These are phyloP conservation scores for Calonectria pteridis DNA, from an alignment of 2,329 filamentous ascomycete species.

Conservation along the genomic window DNA sequence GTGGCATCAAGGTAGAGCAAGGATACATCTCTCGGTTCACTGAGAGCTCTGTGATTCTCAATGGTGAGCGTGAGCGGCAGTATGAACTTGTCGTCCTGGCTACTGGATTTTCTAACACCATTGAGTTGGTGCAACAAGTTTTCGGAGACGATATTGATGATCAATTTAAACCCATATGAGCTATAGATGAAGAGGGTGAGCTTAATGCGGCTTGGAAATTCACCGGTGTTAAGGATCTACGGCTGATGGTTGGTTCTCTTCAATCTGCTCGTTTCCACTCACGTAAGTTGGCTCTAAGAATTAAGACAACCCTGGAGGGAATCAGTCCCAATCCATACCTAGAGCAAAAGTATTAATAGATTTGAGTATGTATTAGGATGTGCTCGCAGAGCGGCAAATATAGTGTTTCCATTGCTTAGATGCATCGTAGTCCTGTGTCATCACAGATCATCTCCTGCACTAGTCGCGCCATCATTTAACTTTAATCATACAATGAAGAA, in stretches of 20 bases:
- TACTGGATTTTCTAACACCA: neutral
- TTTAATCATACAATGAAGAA: too few species aligned
- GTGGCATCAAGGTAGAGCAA: neutral
- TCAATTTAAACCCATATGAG: neutral
- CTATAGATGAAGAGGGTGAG: neutral
- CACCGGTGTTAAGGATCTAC: neutral
- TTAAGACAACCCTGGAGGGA: neutral
- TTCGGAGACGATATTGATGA: neutral
- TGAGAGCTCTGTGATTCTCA: neutral
- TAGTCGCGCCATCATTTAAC: too few species aligned
- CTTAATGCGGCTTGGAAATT: neutral
- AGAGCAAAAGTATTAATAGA: too few species aligned
- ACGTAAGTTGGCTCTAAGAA: neutral
- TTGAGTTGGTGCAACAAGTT: neutral
- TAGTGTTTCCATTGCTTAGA: too few species aligned
- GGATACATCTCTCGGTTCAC: neutral
- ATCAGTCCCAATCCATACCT: neutral
- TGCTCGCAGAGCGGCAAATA: too few species aligned
- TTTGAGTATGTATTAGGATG: too few species aligned
- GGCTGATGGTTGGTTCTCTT: neutral
- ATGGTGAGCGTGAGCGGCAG: neutral
- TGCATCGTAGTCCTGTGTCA: too few species aligned
- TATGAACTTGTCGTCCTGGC: neutral
- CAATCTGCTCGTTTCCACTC: neutral
- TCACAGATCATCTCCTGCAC: too few species aligned